These are phyloP conservation scores for Paecilomyces variotii DNA, from an alignment of 2,329 filamentous ascomycete genomes.

Conservation along the genomic window DNA sequence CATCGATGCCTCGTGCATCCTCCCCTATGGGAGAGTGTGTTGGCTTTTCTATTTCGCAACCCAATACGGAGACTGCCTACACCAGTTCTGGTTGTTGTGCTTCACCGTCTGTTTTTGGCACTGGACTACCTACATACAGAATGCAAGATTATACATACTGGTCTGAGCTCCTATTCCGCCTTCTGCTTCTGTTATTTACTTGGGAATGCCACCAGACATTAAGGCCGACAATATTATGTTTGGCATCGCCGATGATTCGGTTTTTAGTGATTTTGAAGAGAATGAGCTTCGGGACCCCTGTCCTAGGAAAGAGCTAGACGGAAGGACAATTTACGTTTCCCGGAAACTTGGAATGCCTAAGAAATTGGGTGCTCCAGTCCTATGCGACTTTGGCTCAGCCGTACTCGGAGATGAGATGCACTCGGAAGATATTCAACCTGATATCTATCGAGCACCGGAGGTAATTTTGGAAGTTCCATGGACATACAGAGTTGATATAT, in stretches of 20 bases:
- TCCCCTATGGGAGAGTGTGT: conserved; percentile 38
- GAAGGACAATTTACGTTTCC: conserved; percentile 37
- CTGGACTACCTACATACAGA: conserved; percentile 42
- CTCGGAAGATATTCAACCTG: conserved; percentile 18
- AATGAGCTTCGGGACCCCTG: conserved; percentile 30
- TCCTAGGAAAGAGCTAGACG: conserved; percentile 36
- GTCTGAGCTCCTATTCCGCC: conserved; percentile 15
- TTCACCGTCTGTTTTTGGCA: conserved; percentile 34
- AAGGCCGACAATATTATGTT: conserved; percentile 44
- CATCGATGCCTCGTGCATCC: conserved; percentile 32
- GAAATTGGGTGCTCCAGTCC: conserved; percentile 19
- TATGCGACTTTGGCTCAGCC: conserved; percentile 42
- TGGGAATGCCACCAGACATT: conserved; percentile 25
- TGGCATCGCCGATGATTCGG: conserved; percentile 31
- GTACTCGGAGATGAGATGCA: conserved; percentile 25
- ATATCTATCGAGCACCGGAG: conserved; percentile 33
- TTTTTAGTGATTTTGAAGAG: conserved; percentile 35
- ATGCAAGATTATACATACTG: conserved; percentile 40
- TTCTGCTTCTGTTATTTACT: conserved; percentile 3
- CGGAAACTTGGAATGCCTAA: conserved; percentile 26
- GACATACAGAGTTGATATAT: conserved; percentile 45
- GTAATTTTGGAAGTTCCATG: conserved; percentile 42
- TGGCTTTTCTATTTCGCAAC: conserved; percentile 34
- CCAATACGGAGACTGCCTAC: conserved; percentile 13
- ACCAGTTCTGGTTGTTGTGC: conserved; percentile 26